These are phyloP conservation scores for Rhododendron griersonianum DNA, from an alignment of 148 eudicot species.

Conservation along the genomic window DNA sequence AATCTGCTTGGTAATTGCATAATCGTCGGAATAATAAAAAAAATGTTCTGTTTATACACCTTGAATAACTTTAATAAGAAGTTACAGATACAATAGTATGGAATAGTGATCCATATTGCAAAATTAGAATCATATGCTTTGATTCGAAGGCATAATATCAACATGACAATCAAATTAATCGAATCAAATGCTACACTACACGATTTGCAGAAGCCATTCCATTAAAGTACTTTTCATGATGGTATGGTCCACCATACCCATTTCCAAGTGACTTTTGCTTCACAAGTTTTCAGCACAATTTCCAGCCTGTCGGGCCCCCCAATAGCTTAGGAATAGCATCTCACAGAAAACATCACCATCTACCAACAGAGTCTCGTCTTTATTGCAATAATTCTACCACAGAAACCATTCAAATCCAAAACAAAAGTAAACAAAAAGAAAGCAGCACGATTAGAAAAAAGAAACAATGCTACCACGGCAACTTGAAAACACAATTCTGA, in stretches of 20 bases:
- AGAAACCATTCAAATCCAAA: neutral
- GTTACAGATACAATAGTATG: neutral
- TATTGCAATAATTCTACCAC: too few species aligned
- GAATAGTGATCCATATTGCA: neutral
- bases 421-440: neutral
- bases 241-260: neutral
- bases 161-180: neutral
- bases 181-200: neutral
- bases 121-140: neutral
- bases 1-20: neutral
- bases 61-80: neutral
- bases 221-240: neutral
- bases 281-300: neutral
- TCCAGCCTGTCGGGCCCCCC: neutral
- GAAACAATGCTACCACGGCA: neutral
- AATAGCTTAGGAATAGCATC: neutral
- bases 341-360: too few species aligned
- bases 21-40: too few species aligned
- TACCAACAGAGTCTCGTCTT: neutral
- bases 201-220: neutral
- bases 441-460: neutral
- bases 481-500: neutral
- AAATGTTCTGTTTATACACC: neutral
- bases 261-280: neutral
- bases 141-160: neutral